Percentiles rank a stretch among this genome's conserved stretches.
Evolutionary conservation across 73 alveolate genomes (phyloP).

Genomic region (Tetrahymena borealis): DNA sequence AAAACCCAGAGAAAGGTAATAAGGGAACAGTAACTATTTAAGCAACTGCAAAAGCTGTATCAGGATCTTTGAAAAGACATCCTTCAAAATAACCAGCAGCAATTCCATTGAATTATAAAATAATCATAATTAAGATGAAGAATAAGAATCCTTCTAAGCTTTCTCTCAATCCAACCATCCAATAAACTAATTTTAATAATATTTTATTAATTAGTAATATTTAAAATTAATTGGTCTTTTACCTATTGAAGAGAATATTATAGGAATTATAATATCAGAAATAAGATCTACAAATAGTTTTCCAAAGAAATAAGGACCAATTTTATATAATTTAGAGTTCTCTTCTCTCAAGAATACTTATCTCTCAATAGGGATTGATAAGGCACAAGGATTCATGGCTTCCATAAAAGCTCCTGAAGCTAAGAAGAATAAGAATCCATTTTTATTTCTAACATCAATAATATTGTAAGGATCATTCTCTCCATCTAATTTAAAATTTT

Average conservation of each 20-base stretch:
- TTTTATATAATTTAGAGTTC: constrained; percentile 19
- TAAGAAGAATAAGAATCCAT: neutral
- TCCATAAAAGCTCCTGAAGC: neutral
- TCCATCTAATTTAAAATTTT: neutral
- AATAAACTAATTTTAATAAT: neutral
- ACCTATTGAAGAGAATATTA: neutral
- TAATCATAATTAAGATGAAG: neutral
- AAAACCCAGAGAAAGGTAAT: constrained; percentile 47
- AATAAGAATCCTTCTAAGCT: neutral
- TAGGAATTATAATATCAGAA: neutral
- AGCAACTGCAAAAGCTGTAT: constrained; percentile 34
- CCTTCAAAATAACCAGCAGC: constrained; percentile 45
- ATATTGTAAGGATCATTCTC: neutral
- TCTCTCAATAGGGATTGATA: constrained; percentile 26
- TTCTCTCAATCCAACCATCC: neutral
- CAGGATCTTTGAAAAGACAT: constrained; percentile 15
- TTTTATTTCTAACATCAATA: neutral
- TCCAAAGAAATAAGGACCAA: constrained; percentile 1
- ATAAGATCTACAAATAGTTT: constrained; percentile 9
- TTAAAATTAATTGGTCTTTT: too few species aligned
- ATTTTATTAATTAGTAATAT: neutral
- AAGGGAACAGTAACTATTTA: constrained; percentile 39
- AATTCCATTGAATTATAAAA: neutral
- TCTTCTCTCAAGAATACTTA: constrained; percentile 30
- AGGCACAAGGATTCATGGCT: neutral